These are phyloP conservation scores for Trebouxia gelatinosa DNA, from an alignment of 163 green algal genomes.

Conservation along the genomic window DNA sequence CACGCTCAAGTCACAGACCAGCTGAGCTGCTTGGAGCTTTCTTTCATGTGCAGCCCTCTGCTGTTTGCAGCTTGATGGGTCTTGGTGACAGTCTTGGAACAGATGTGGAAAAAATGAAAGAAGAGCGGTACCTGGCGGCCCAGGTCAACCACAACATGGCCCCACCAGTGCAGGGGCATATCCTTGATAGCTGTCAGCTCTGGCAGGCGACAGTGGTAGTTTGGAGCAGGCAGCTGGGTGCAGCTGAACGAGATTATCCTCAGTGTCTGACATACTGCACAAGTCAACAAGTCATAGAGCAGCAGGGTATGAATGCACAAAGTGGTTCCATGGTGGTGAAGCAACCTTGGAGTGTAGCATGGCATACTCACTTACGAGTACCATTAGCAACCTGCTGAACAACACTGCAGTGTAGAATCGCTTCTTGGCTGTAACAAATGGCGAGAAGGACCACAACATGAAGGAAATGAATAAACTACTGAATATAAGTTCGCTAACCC, in stretches of 20 bases:
- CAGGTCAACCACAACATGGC: slow-evolving; percentile 73
- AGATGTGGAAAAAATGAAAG: no score
- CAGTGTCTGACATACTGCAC: slow-evolving; percentile 81
- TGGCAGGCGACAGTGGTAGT: slow-evolving; percentile 79
- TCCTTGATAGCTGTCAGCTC: slow-evolving; percentile 54
- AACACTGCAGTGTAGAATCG: slow-evolving; percentile 90
- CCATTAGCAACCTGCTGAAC: slow-evolving; percentile 79
- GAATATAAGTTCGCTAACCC: slow-evolving; percentile 86
- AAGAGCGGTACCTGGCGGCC: slow-evolving; percentile 34
- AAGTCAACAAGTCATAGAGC: neutral
- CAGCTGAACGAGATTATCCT: slow-evolving; percentile 87
- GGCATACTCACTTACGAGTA: slow-evolving; percentile 70
- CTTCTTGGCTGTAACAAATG: slow-evolving; percentile 76
- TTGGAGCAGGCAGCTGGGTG: slow-evolving; percentile 79
- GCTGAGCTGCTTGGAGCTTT: no score
- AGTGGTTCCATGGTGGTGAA: neutral
- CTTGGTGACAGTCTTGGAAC: no score
- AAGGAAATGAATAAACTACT: slow-evolving; percentile 73
- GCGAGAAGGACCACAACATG: slow-evolving; percentile 85
- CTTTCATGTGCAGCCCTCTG: no score
- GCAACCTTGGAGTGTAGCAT: neutral
- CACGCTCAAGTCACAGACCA: no score
- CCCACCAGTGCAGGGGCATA: slow-evolving; percentile 64
- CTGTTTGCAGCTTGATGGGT: no score
- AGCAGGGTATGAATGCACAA: neutral